Evolutionary conservation across 805 yeast species (phyloP).

Genomic region (Cyberlindnera americana): DNA sequence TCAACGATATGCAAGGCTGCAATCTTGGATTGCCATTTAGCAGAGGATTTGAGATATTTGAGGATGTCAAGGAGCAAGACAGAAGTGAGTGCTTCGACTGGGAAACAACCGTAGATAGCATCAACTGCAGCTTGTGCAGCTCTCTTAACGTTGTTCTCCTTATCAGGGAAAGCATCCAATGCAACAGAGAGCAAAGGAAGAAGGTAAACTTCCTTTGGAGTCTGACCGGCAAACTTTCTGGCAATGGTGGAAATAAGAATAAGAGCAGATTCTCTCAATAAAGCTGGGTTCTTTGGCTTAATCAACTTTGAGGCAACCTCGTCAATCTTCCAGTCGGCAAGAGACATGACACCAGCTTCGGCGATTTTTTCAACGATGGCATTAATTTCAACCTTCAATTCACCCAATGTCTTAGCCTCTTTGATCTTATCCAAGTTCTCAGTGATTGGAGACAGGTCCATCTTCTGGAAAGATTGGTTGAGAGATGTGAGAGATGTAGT

Average conservation of each 20-base stretch:
- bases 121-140: constrained; percentile 82
- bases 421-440: constrained; percentile 51
- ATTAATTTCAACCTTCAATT: constrained; percentile 33
- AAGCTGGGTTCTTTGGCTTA: constrained; percentile 69
- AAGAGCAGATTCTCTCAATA: constrained; percentile 75
- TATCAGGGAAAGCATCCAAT: constrained; percentile 76
- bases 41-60: constrained; percentile 68
- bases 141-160: constrained; percentile 80
- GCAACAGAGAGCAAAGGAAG: constrained; percentile 59
- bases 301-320: constrained; percentile 63
- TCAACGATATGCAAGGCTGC: constrained; percentile 76
- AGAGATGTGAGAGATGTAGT: constrained; percentile 72
- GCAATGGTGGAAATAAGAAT: constrained; percentile 56
- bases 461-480: constrained; percentile 63
- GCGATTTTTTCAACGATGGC: constrained; percentile 45
- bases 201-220: constrained; percentile 75
- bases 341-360: constrained; percentile 40
- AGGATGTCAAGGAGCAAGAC: constrained; percentile 60
- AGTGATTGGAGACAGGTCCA: constrained; percentile 64
- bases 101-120: constrained; percentile 63
- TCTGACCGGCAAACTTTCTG: constrained; percentile 57
- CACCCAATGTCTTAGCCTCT: constrained; percentile 32
- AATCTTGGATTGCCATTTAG: constrained; percentile 89
- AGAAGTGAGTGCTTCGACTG: constrained; percentile 75
- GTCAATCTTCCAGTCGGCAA: constrained; percentile 61